Evolutionary conservation across 192 early-diverging fungal species (phyloP), one percentile per base, ranked within the genome.

Genomic region (Gonapodya prolifera): DNA sequence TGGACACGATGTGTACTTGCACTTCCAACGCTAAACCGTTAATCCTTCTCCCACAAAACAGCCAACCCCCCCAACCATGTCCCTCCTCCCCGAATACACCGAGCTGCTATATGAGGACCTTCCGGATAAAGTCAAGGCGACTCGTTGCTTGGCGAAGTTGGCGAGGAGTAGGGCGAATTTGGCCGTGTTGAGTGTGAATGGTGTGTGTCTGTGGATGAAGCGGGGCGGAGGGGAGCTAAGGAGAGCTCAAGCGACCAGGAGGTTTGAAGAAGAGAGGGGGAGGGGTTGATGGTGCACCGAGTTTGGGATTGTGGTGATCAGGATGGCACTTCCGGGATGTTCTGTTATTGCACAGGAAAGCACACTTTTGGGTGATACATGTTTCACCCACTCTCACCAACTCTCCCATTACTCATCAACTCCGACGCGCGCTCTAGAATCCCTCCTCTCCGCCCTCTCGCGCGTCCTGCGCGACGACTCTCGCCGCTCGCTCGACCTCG

Each of bases 401-500:
- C 1, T 2, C 34, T 30, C 29, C 1, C 31, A 30, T 1, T 1
- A n/a, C 1, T 75, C 36, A 1, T 1, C 36, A 1, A 30, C 29
- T 61, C 45, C 23, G 23, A 61, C 45, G 45, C 23, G 23, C 45
- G 8, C 18, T 34, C 0, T 2, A 82, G 83, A 81, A 70, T 75
- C 77, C 69, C 69, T 78, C 8, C 70, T 86, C 35, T 83, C 82
- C 23, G 88, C 88, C 35, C 81, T 89, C 36, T 86, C 88, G 0
- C 81, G 88, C 36, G 85, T 85, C 0, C 80, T 89, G 31, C 80
- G 88, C 69, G 88, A 89, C 81, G 88, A 89, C 75, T 80, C 80
- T 69, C 82, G 82, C 69, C 82, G 83, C 69, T 82, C 80, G 69
- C 84, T 85, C 75, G 85, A 85, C 70, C 82, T 89, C 17, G 85